These are phyloP conservation scores for Populus davidiana DNA, from an alignment of 345 rosid genomes.

Conservation along the genomic window DNA sequence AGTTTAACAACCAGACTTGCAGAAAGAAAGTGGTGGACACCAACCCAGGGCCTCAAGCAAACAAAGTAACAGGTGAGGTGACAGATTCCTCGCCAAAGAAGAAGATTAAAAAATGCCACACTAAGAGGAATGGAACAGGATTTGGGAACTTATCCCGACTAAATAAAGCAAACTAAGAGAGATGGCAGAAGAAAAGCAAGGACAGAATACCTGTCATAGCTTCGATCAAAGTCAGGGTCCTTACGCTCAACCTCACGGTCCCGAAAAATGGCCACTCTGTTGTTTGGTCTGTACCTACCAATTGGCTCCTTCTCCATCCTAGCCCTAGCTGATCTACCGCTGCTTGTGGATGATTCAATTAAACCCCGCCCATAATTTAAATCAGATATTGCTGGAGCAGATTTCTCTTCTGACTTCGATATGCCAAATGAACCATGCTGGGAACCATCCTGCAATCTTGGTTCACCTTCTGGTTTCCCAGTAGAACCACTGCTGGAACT, in stretches of 20 bases:
- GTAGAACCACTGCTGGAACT: slow-evolving; percentile 30
- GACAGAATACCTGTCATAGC: slow-evolving; percentile 54
- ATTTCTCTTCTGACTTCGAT: slow-evolving; percentile 49
- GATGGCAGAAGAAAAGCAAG: not conserved
- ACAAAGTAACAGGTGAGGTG: not conserved
- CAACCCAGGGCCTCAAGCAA: not conserved
- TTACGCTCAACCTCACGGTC: slow-evolving; percentile 70
- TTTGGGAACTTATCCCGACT: not conserved
- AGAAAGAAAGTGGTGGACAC: not conserved
- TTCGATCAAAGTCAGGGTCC: slow-evolving; percentile 84
- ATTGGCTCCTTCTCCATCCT: slow-evolving; percentile 64
- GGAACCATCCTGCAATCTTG: slow-evolving; percentile 40
- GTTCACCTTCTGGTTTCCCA: slow-evolving; percentile 47
- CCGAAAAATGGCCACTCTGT: slow-evolving; percentile 72
- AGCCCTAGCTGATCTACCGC: slow-evolving; percentile 48
- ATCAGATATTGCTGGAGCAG: slow-evolving; percentile 38
- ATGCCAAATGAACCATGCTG: slow-evolving; percentile 34
- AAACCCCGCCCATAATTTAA: slow-evolving; percentile 39
- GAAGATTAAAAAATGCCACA: not conserved
- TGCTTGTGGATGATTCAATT: slow-evolving; percentile 52
- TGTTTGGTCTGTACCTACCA: slow-evolving; percentile 50
- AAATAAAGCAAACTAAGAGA: not conserved
- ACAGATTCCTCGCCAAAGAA: not conserved
- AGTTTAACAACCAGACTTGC: not conserved
- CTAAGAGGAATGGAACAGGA: not conserved